Base-by-base conservation (phyloP, 208 protist genomes). In the Trypanosomatidae sp. region DNA sequence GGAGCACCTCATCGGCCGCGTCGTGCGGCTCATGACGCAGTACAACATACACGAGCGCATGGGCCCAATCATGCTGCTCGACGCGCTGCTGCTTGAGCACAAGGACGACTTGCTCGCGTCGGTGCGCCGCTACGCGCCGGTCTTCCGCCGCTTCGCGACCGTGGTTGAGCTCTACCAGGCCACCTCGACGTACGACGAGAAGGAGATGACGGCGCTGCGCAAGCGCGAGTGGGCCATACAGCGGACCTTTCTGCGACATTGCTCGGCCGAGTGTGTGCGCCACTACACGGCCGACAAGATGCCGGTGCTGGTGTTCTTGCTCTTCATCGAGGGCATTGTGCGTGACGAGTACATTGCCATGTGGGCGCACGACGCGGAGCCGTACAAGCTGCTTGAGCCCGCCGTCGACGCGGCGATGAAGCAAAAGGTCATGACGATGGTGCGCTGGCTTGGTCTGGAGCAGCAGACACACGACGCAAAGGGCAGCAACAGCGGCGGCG, bases 11-110 rank as follows among this genome's bases (percentile, higher is more conserved):
- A 54, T 81, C 25, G 50, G 59, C 11, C 51, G 53, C 54, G 55
- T 69, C 6, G 72, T 83, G 50, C 66, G 70, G 16, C 56, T 86
- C n/a, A 66, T 78, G 56, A 65, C 55, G 20, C 49, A 71, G 56
- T 77, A 86, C 67, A 85, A 86, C 66, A 38, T 90, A 13, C 61
- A 55, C 37, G 80, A 88, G 56, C 61, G 66, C 25, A 58, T 68
- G 40, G 69, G 63, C 2, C 60, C 69, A 1, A 32, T 52, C 27
- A 62, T 85, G 38, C 57, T 67, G 18, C 44, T 90, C 42, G 49
- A 56, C 40, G 66, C 56, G 15, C 72, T 81, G 56, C 43, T 66
- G 24, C 38, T 63, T n/a, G 57, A 53, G 22, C 53, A 76, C 52
- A 33, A 43, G 19, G 50, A 56, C 5, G 42, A 71, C 23, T 61